Evolutionary conservation across 805 yeast genomes (phyloP).

Genomic region (Debaryomyces hansenii): DNA sequence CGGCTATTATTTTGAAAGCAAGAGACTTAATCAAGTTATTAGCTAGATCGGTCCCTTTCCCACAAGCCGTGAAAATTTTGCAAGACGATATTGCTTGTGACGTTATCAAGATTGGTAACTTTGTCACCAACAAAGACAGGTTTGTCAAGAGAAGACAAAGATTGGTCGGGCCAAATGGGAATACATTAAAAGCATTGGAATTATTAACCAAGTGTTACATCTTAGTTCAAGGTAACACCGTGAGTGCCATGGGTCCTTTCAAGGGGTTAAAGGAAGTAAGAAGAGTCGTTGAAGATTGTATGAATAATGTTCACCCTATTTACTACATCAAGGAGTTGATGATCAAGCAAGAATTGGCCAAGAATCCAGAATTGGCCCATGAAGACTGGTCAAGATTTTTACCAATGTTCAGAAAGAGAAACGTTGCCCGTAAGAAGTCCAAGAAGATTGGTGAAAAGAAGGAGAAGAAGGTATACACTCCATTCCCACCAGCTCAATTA

Average conservation of each 20-base stretch:
- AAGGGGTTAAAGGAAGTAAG: conserved; percentile 90
- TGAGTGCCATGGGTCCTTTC: conserved; percentile 94
- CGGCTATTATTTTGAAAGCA: conserved; percentile 89
- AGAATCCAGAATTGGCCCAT: conserved; percentile 90
- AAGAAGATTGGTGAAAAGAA: conserved; percentile 74
- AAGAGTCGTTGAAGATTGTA: conserved; percentile 95
- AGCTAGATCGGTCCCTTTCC: conserved; percentile 95
- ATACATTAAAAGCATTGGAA: conserved; percentile 93
- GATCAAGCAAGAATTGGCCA: conserved; percentile 94
- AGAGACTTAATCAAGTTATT: conserved; percentile 90
- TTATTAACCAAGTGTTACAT: conserved; percentile 93
- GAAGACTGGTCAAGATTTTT: conserved; percentile 97
- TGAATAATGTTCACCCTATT: conserved; percentile 96
- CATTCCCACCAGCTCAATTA: conserved; percentile 97
- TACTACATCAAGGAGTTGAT: conserved; percentile 95
- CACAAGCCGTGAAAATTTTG: conserved; percentile 89
- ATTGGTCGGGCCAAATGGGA: conserved; percentile 94
- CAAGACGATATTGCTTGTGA: conserved; percentile 95
- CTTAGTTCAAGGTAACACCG: conserved; percentile 96
- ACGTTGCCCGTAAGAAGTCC: conserved; percentile 91
- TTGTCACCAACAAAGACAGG: conserved; percentile 87
- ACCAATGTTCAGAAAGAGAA: conserved; percentile 95
- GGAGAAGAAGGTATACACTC: conserved; percentile 84
- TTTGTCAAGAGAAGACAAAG: conserved; percentile 95
- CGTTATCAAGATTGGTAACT: conserved; percentile 89